Conservation (phyloP, 257 asterid species). For the Agastache rugosa region DNA sequence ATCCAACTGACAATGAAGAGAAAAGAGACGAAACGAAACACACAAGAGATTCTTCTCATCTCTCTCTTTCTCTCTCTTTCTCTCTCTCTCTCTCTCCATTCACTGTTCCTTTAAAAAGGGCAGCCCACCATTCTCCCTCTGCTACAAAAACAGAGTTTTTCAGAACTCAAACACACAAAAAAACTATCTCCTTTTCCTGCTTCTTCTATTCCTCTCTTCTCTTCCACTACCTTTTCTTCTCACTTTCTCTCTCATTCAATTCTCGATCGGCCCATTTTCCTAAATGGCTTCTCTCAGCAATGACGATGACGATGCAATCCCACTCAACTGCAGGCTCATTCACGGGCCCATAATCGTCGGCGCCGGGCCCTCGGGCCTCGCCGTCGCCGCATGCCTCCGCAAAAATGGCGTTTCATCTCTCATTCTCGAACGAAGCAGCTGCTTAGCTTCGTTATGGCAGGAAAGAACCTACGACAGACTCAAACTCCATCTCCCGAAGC, state of each 20-base stretch:
- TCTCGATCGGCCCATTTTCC: background rate
- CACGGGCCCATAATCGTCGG: constrained; percentile 81
- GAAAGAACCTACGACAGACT: constrained; percentile 77
- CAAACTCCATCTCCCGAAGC: constrained; percentile 78
- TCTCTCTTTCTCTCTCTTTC: background rate
- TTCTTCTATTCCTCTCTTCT: background rate
- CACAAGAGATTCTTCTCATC: background rate
- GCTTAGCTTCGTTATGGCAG: constrained; percentile 86
- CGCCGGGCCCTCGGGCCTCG: constrained; percentile 93
- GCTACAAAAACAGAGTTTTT: constrained; percentile 22
- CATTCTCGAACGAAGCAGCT: constrained; percentile 72
- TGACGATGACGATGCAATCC: constrained; percentile 28
- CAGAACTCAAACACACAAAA: constrained; percentile 4
- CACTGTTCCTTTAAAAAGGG: background rate
- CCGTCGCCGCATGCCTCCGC: constrained; percentile 79
- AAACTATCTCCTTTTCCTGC: no score
- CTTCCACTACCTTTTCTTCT: background rate
- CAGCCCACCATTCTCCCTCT: constrained; percentile 18
- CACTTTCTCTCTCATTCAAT: no score
- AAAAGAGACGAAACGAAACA: background rate
- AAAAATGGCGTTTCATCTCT: constrained; percentile 61
- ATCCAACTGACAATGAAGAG: background rate
- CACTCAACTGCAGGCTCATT: constrained; percentile 34
- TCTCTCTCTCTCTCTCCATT: no score
- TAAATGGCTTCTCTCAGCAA: constrained; percentile 52